Percentiles rank a stretch among this genome's conserved stretches.
phyloP scores from a whole-genome alignment of 2,329 filamentous ascomycete genomes.

The Penicillium corylophilum region DNA sequence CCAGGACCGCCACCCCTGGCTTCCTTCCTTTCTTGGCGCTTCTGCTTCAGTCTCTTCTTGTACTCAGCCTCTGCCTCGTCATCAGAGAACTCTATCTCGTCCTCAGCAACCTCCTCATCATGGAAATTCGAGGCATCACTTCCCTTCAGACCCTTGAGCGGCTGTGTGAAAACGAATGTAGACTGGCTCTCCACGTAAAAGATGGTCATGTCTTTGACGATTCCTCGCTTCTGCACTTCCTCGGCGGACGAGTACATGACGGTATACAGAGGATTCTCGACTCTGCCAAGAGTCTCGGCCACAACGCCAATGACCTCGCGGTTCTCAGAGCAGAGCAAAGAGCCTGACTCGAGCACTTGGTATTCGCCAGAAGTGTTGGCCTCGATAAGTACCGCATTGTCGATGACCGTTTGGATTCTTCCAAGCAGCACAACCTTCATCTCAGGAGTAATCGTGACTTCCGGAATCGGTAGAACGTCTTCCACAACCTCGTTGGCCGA shows the following conservation, averaged over 20 bases:
- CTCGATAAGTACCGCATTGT: conserved; percentile 74
- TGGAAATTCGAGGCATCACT: conserved; percentile 94
- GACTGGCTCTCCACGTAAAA: conserved; percentile 80
- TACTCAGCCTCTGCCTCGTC: conserved; percentile 90
- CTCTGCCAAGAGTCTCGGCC: conserved; percentile 81
- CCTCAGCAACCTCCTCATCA: conserved; percentile 82
- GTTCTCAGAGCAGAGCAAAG: conserved; percentile 75
- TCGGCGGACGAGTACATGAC: conserved; percentile 69
- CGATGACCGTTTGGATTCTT: conserved; percentile 71
- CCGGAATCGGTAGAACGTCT: conserved; percentile 67
- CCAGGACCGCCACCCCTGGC: conserved; percentile 45
- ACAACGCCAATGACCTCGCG: conserved; percentile 76
- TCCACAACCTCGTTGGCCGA: conserved; percentile 78
- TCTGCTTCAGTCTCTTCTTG: conserved; percentile 68
- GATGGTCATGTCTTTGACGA: conserved; percentile 68
- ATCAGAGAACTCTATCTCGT: conserved; percentile 93
- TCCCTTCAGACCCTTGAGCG: conserved; percentile 75
- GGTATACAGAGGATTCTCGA: conserved; percentile 82
- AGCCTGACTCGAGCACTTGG: conserved; percentile 79
- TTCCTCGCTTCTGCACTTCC: conserved; percentile 65
- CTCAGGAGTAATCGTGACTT: conserved; percentile 72
- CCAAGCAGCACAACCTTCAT: conserved; percentile 78
- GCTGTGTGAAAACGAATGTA: conserved; percentile 81
- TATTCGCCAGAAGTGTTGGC: conserved; percentile 77
- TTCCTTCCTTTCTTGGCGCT: conserved; percentile 57